Conservation (phyloP, 2,329 filamentous ascomycete species). For the Emericellopsis atlantica region DNA sequence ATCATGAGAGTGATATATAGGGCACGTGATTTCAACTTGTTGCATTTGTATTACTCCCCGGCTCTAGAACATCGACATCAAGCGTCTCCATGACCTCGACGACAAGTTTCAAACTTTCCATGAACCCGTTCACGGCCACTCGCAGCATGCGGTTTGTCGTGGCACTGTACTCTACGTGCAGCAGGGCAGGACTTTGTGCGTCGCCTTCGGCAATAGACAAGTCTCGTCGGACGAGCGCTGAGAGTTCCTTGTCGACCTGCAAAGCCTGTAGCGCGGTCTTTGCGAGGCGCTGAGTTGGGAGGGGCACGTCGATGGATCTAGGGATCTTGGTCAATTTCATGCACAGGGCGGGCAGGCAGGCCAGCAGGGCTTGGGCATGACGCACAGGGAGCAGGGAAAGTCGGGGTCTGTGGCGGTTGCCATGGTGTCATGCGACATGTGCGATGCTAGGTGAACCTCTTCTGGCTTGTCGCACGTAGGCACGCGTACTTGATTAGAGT, state of each 20-base stretch:
- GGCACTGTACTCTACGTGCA: slow-evolving; percentile 69
- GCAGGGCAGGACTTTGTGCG: slow-evolving; percentile 21
- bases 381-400: slow-evolving; percentile 54
- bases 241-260: slow-evolving; percentile 80
- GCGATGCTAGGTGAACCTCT: no score
- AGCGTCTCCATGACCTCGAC: slow-evolving; percentile 83
- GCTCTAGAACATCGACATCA: slow-evolving; percentile 63
- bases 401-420: slow-evolving; percentile 22
- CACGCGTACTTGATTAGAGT: no score
- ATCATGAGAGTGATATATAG: no score
- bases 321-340: slow-evolving; percentile 5
- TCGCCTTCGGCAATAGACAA: slow-evolving; percentile 40
- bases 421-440: neutral
- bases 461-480: no score
- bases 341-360: no score
- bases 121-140: slow-evolving; percentile 91
- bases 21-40: neutral
- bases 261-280: slow-evolving; percentile 62
- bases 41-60: neutral
- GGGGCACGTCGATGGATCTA: slow-evolving; percentile 66
- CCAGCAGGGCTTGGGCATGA: slow-evolving; percentile 1
- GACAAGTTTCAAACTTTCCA: slow-evolving; percentile 78
- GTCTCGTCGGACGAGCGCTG: slow-evolving; percentile 62
- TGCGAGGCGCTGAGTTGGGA: slow-evolving; percentile 70
- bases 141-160: slow-evolving; percentile 94